These are phyloP conservation scores for Malassezia arunalokei DNA, from an alignment of 1,284 basidiomycete species.

Conservation along the genomic window DNA sequence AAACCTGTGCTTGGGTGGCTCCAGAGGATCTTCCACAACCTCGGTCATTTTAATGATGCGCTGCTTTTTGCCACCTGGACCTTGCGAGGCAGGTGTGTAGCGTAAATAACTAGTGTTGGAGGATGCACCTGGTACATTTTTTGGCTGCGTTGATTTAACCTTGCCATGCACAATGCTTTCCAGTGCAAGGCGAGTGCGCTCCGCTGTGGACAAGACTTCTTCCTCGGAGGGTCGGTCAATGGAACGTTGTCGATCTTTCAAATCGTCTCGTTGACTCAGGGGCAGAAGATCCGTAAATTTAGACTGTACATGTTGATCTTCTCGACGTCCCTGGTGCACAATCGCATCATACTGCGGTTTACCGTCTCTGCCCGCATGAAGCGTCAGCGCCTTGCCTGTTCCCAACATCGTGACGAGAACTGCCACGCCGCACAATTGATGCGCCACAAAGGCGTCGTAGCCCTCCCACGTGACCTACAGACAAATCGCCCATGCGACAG, in stretches of 20 bases:
- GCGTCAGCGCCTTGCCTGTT: slow-evolving; percentile 57
- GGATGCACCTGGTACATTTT: slow-evolving; percentile 31
- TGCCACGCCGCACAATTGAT: too few relatives aligned
- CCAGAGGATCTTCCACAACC: slow-evolving; percentile 71
- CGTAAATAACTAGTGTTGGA: slow-evolving; percentile 59
- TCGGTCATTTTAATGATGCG: slow-evolving; percentile 93
- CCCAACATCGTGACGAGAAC: background rate
- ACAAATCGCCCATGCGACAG: background rate
- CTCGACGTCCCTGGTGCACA: slow-evolving; percentile 79
- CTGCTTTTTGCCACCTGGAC: slow-evolving; percentile 63
- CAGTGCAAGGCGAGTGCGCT: slow-evolving; percentile 75
- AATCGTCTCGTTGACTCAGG: slow-evolving; percentile 66
- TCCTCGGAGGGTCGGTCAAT: slow-evolving; percentile 90
- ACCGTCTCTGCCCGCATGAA: slow-evolving; percentile 91
- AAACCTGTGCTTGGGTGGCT: slow-evolving; percentile 92
- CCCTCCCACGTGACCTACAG: background rate
- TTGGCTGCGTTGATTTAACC: slow-evolving; percentile 88
- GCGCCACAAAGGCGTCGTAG: background rate
- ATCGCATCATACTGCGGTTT: slow-evolving; percentile 95
- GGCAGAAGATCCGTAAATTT: slow-evolving; percentile 97
- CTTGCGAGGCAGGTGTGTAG: slow-evolving; percentile 78
- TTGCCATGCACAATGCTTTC: slow-evolving; percentile 88
- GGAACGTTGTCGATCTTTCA: slow-evolving; percentile 56
- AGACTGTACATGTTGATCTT: slow-evolving; percentile 74
- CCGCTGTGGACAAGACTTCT: slow-evolving; percentile 72